Base-by-base conservation (phyloP, 176 grass and related monocot species). In the Eleusine coracana region DNA sequence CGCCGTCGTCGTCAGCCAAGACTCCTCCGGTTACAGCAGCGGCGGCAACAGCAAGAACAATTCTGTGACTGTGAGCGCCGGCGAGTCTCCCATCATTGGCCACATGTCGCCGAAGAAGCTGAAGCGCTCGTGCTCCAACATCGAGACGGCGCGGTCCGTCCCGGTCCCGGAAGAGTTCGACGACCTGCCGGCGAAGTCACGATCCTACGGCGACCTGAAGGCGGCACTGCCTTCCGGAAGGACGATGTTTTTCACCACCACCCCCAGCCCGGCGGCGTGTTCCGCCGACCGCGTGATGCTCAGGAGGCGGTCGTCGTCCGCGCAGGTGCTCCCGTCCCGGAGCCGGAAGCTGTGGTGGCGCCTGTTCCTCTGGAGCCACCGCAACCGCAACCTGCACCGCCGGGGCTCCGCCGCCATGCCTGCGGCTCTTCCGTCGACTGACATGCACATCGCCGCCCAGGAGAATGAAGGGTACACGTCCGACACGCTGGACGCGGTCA, bases 281-380 rank as follows among this genome's bases (percentile, higher is more conserved):
- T n/a, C n/a, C n/a, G 93, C 96, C 2, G 96, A 99, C 61, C 82
- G 42, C 52, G 91, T 99, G 0, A 99, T 99, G 90, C 89, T 99
- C 15, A 96, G 94, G 86, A 87, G 90, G 89, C 90, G 93, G 66
- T 96, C 92, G 71, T 99, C 96, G 16, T 96, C 93, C 91, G n/a
- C n/a, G n/a, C 96, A 99, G 79, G 96, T 99, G 52, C 89, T 99
- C 38, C 96, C 96, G 3, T 99, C 96, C 21, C 83, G 96, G 63
- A 99, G 96, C 85, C 72, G 96, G 40, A 99, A 96, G 93, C 87
- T 99, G 17, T 99, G 96, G 96, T 99, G 93, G 96, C 87, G 83
- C 77, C 93, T 99, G 46, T 99, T 99, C 83, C 72, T 99, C 11
- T 99, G 96, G 96, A 99, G 96, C 87, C 96, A n/a, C n/a, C n/a